Conservation (phyloP, 1,284 basidiomycete genomes). For the Pseudozyma flocculosa region DNA sequence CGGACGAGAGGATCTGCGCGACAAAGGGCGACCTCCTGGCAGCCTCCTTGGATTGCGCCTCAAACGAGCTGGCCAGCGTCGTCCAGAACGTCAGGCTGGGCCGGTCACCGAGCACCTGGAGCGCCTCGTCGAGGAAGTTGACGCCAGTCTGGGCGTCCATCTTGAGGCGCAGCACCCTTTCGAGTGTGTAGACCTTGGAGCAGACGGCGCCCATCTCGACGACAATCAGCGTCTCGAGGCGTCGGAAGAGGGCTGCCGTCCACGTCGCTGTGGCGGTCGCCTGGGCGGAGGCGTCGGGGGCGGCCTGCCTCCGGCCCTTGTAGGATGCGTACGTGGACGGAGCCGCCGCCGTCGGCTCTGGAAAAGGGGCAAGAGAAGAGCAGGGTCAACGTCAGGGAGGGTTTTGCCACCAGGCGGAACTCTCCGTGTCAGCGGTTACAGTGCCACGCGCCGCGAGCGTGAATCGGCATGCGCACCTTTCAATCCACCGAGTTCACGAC, state of each 20-base stretch:
- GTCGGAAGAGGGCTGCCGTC: conserved; percentile 75
- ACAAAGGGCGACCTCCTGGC: conserved; percentile 76
- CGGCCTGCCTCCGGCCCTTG: conserved; percentile 62
- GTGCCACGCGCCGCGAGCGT: too few species aligned
- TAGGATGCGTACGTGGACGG: conserved; percentile 6
- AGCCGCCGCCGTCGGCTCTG: background rate
- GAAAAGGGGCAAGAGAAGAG: background rate
- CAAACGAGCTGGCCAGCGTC: conserved; percentile 64
- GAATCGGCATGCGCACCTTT: background rate
- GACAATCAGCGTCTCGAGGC: conserved; percentile 73
- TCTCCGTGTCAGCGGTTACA: too few species aligned
- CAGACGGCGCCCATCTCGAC: conserved; percentile 80
- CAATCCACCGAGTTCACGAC: background rate
- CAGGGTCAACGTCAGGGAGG: too few species aligned
- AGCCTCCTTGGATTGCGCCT: conserved; percentile 71
- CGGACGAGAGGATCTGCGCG: conserved; percentile 82
- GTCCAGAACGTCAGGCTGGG: conserved; percentile 90
- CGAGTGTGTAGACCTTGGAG: conserved; percentile 81
- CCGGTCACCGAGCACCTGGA: conserved; percentile 77
- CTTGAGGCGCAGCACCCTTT: conserved; percentile 87
- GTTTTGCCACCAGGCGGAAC: too few species aligned
- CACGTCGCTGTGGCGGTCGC: conserved; percentile 64
- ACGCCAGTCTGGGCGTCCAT: conserved; percentile 65
- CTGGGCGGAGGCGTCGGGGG: conserved; percentile 63
- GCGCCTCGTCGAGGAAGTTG: conserved; percentile 74